These are phyloP conservation scores for Penicillium parvum DNA, from an alignment of 495 filamentous ascomycete species.

Conservation along the genomic window DNA sequence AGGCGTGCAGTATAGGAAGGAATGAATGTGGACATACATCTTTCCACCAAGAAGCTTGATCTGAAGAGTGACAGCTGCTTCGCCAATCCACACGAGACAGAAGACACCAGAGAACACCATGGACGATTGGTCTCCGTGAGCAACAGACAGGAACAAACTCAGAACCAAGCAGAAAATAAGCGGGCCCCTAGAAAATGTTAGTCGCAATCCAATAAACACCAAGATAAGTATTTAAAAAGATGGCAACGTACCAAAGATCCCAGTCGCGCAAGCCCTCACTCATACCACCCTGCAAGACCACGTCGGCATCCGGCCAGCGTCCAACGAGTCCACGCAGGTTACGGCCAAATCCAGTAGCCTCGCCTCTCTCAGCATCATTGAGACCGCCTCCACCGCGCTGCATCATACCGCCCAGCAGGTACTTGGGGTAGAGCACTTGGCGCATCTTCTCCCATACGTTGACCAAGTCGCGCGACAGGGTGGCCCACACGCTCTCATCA, in stretches of 20 bases:
- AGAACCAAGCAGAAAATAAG: slow-evolving; percentile 87
- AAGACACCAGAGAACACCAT: slow-evolving; percentile 95
- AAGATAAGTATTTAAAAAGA: not conserved
- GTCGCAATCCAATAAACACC: not conserved
- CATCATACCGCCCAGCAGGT: slow-evolving; percentile 72
- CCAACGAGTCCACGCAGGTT: slow-evolving; percentile 63
- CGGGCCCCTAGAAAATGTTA: slow-evolving; percentile 57
- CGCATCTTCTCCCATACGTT: slow-evolving; percentile 97
- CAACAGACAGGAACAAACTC: slow-evolving; percentile 78
- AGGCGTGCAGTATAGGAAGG: not conserved
- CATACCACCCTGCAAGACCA: slow-evolving; percentile 73
- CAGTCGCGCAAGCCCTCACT: slow-evolving; percentile 85
- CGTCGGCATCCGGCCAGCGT: slow-evolving; percentile 67
- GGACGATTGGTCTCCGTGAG: slow-evolving; percentile 70
- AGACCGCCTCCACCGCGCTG: slow-evolving; percentile 65
- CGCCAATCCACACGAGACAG: slow-evolving; percentile 91
- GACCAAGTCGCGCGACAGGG: slow-evolving; percentile 80
- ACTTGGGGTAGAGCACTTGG: slow-evolving; percentile 96
- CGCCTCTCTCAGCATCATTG: slow-evolving; percentile 61
- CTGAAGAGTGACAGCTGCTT: slow-evolving; percentile 96
- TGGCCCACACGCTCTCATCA: slow-evolving; percentile 96
- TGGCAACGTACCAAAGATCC: slow-evolving; percentile 74
- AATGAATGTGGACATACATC: slow-evolving; percentile 67
- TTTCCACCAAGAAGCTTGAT: slow-evolving; percentile 96
- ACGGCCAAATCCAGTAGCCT: slow-evolving; percentile 56